phyloP scores from a whole-genome alignment of 371 early-diverging fungal species.

The Mortierella sp. region DNA sequence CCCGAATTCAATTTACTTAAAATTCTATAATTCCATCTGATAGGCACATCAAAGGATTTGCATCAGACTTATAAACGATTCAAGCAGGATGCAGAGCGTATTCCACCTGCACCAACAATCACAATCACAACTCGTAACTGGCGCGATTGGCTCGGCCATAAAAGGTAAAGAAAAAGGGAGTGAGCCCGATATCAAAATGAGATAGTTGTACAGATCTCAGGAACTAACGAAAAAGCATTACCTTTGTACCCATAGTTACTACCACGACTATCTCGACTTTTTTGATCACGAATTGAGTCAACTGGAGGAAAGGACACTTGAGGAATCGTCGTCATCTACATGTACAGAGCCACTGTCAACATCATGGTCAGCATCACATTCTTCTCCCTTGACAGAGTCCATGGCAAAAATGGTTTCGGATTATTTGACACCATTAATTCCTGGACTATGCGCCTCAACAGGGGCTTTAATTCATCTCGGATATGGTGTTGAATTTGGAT shows the following conservation, averaged over 20 bases:
- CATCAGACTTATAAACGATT: conserved; percentile 44
- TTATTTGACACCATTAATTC: conserved; percentile 42
- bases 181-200: neutral
- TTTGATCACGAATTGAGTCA: conserved; percentile 42
- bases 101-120: conserved; percentile 49
- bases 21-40: too few species aligned
- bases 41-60: conserved; percentile 38
- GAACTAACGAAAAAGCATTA: neutral
- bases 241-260: conserved; percentile 16
- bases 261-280: conserved; percentile 54
- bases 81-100: conserved; percentile 49
- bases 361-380: conserved; percentile 20
- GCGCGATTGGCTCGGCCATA: conserved; percentile 54
- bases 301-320: conserved; percentile 14
- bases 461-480: conserved; percentile 75
- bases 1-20: too few species aligned
- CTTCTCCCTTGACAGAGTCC: conserved; percentile 8
- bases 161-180: conserved; percentile 21
- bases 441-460: conserved; percentile 45
- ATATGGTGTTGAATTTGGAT: conserved; percentile 74
- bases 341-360: neutral
- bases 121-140: conserved; percentile 46
- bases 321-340: conserved; percentile 4
- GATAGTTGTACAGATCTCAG: neutral
- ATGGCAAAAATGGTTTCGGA: conserved; percentile 41